A percentile compares a stretch with the other conserved stretches of the same genome.
Evolutionary conservation across 345 rosid genomes (phyloP).

Genomic region (Populus tremula): DNA sequence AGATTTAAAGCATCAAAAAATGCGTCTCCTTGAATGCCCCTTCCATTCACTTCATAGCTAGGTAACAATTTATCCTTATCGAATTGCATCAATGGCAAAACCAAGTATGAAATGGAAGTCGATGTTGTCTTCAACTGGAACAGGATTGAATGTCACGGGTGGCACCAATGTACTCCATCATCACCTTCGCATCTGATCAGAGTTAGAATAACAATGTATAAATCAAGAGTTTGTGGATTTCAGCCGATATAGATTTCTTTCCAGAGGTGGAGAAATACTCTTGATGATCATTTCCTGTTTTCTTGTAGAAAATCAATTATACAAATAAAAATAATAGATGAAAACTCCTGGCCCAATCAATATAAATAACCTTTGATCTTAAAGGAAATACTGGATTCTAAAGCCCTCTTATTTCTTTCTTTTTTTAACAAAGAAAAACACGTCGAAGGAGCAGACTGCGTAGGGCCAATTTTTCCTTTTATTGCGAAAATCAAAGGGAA

Average conservation of each 20-base stretch:
- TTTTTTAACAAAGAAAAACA: no score
- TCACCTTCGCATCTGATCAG: constrained; percentile 46
- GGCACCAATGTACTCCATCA: constrained; percentile 70
- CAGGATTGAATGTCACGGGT: constrained; percentile 32
- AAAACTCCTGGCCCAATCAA: no score
- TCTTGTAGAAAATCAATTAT: no score
- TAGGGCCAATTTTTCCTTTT: no score
- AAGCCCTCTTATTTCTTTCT: no score
- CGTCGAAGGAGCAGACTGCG: no score
- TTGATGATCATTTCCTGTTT: no score
- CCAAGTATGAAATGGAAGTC: constrained; percentile 51
- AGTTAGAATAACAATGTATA: not conserved
- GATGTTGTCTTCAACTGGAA: constrained; percentile 36
- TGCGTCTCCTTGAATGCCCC: constrained; percentile 60
- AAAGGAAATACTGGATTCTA: no score
- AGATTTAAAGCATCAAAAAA: constrained; percentile 46
- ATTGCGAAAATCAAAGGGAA: no score
- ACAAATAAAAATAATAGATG: no score
- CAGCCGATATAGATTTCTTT: not conserved
- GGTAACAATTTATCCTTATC: constrained; percentile 42
- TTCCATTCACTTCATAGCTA: constrained; percentile 54
- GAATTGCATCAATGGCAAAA: constrained; percentile 55
- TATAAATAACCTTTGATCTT: no score
- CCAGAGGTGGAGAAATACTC: not conserved
- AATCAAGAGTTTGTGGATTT: not conserved